Conservation (phyloP, 2,329 filamentous ascomycete genomes). For the Epichloe uncinata region DNA sequence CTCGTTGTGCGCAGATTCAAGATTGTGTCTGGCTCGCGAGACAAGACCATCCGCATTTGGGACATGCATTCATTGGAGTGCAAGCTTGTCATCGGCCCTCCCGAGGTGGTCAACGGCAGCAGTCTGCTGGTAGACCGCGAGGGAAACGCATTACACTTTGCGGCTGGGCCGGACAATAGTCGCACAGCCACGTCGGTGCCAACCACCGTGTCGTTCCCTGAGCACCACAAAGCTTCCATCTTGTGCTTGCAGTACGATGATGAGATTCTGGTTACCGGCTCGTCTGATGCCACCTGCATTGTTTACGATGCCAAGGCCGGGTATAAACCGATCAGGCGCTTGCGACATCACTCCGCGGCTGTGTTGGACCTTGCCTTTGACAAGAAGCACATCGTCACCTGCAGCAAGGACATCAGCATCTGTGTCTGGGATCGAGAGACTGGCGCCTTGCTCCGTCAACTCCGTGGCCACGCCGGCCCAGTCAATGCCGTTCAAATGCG, state of each 20-base stretch:
- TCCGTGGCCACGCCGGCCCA: constrained; percentile 77
- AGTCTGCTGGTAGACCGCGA: constrained; percentile 38
- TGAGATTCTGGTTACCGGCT: constrained; percentile 85
- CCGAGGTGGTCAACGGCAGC: constrained; percentile 43
- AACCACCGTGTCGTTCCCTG: constrained; percentile 40
- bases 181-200: constrained; percentile 35
- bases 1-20: constrained; percentile 49
- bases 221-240: constrained; percentile 82
- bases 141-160: constrained; percentile 40
- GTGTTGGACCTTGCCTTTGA: constrained; percentile 93
- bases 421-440: constrained; percentile 87
- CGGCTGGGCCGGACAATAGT: constrained; percentile 38
- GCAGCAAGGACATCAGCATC: constrained; percentile 89
- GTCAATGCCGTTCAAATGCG: constrained; percentile 95
- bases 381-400: constrained; percentile 84
- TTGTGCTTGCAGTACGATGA: constrained; percentile 92
- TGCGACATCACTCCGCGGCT: constrained; percentile 69
- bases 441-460: constrained; percentile 59
- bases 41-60: constrained; percentile 93
- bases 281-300: constrained; percentile 83
- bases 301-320: constrained; percentile 72
- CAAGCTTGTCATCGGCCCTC: constrained; percentile 77
- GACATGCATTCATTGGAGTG: constrained; percentile 83
- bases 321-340: constrained; percentile 67
- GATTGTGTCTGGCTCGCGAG: constrained; percentile 91